These are phyloP conservation scores for Colletotrichum shisoi DNA, from an alignment of 2,329 filamentous ascomycete genomes.

Conservation along the genomic window DNA sequence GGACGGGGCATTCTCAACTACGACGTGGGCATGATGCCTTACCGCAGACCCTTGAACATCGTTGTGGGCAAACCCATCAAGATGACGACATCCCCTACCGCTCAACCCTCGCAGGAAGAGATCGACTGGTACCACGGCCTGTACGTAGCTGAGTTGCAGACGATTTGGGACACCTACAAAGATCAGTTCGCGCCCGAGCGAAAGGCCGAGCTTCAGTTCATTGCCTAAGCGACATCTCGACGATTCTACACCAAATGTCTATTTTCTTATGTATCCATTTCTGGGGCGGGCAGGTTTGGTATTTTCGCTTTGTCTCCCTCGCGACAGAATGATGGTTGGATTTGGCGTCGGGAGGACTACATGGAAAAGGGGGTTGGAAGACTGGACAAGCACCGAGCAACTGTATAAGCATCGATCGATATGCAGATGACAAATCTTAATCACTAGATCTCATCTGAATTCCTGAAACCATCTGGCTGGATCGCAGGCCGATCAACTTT, in stretches of 20 bases:
- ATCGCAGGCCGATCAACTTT: neutral
- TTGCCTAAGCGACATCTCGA: constrained; percentile 54
- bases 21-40: constrained; percentile 95
- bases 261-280: neutral
- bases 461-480: neutral
- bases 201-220: constrained; percentile 71
- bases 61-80: constrained; percentile 85
- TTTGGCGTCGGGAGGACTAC: constrained; percentile 13
- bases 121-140: constrained; percentile 80
- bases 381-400: neutral
- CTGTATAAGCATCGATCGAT: neutral
- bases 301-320: constrained; percentile 4
- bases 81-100: constrained; percentile 66
- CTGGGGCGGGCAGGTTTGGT: neutral
- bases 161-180: constrained; percentile 80
- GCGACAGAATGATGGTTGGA: neutral
- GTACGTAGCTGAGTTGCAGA: constrained; percentile 78
- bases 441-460: neutral
- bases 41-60: constrained; percentile 84
- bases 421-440: neutral
- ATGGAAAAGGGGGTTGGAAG: constrained; percentile 6
- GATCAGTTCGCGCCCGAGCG: constrained; percentile 73
- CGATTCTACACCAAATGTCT: neutral
- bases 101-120: constrained; percentile 74
- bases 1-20: constrained; percentile 96